These are phyloP conservation scores for Neurospora intermedia DNA, from an alignment of 495 filamentous ascomycete species.

Conservation along the genomic window DNA sequence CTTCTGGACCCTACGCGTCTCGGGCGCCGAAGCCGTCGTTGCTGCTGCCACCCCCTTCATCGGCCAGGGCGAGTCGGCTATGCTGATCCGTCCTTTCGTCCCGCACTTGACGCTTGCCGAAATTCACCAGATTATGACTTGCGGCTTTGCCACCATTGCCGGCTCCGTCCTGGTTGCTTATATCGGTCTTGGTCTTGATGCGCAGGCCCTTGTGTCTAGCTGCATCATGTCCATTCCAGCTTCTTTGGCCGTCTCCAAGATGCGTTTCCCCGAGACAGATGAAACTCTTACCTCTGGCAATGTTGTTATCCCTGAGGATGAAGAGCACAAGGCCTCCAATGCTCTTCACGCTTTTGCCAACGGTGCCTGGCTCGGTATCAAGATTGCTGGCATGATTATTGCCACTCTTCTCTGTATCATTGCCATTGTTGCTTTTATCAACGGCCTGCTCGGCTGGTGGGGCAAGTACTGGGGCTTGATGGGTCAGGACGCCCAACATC, in stretches of 20 bases:
- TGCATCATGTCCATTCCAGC: slow-evolving; percentile 91
- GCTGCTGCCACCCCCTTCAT: slow-evolving; percentile 92
- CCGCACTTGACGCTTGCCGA: slow-evolving; percentile 73
- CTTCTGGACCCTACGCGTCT: slow-evolving; percentile 82
- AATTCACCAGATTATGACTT: slow-evolving; percentile 84
- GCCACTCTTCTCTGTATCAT: slow-evolving; percentile 76
- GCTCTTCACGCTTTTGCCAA: slow-evolving; percentile 77
- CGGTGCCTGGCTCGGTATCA: slow-evolving; percentile 80
- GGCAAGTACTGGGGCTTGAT: slow-evolving; percentile 70
- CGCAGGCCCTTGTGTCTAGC: slow-evolving; percentile 80
- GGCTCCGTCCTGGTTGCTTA: slow-evolving; percentile 74
- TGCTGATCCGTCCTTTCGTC: slow-evolving; percentile 83
- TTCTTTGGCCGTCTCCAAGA: slow-evolving; percentile 74
- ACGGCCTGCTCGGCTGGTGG: slow-evolving; percentile 84
- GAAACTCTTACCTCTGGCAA: slow-evolving; percentile 70
- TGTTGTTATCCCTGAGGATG: slow-evolving; percentile 66
- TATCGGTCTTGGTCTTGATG: slow-evolving; percentile 66
- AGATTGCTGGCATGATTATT: slow-evolving; percentile 78
- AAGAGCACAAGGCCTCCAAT: slow-evolving; percentile 62
- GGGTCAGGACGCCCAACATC: slow-evolving; percentile 21
- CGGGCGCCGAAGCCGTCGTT: slow-evolving; percentile 86
- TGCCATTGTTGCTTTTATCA: slow-evolving; percentile 60
- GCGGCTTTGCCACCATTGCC: slow-evolving; percentile 51
- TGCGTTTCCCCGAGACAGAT: slow-evolving; percentile 81
- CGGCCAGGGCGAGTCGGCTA: slow-evolving; percentile 85